These are phyloP conservation scores for Cutaneotrichosporon cyanovorans DNA, from an alignment of 1,284 basidiomycete species.

Conservation along the genomic window DNA sequence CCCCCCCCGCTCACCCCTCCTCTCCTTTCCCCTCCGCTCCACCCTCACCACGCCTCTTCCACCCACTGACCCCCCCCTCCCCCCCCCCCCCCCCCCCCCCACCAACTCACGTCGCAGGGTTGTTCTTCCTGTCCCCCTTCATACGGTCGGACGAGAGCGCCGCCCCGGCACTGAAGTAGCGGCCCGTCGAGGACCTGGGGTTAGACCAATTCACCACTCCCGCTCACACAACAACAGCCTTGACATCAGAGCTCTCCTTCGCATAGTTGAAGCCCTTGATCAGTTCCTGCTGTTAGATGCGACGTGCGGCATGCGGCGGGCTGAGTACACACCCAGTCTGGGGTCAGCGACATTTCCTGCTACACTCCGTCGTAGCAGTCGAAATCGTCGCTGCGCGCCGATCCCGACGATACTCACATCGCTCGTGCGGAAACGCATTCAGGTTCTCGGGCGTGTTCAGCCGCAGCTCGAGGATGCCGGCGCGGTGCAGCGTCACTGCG, in stretches of 20 bases:
- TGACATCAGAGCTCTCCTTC: slow-evolving; percentile 7
- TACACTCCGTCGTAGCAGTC: no score
- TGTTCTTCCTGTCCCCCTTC: neutral
- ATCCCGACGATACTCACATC: slow-evolving; percentile 7
- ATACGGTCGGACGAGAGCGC: slow-evolving; percentile 9
- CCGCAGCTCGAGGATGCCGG: slow-evolving; percentile 17
- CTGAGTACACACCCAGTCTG: slow-evolving; percentile 3
- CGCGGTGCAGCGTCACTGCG: slow-evolving; percentile 9
- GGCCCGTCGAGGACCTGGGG: slow-evolving; percentile 11
- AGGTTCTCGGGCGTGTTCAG: slow-evolving; percentile 20
- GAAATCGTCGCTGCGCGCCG: no score
- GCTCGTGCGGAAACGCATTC: slow-evolving; percentile 9
- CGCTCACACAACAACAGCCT: slow-evolving; percentile 15
- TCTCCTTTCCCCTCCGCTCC: slow-evolving; percentile 8
- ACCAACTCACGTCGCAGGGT: neutral
- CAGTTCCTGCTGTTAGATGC: slow-evolving; percentile 11
- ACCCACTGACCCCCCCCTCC: no score
- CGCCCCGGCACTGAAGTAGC: slow-evolving; percentile 15
- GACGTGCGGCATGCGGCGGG: no score
- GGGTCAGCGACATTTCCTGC: no score
- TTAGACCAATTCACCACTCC: neutral
- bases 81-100: no score
- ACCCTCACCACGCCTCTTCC: no score
- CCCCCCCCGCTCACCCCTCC: neutral
- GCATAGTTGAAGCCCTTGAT: slow-evolving; percentile 17